Evolutionary conservation across 441 rosid species (phyloP), one percentile per base, ranked within the genome.

Genomic region (Mallotus repandus): DNA sequence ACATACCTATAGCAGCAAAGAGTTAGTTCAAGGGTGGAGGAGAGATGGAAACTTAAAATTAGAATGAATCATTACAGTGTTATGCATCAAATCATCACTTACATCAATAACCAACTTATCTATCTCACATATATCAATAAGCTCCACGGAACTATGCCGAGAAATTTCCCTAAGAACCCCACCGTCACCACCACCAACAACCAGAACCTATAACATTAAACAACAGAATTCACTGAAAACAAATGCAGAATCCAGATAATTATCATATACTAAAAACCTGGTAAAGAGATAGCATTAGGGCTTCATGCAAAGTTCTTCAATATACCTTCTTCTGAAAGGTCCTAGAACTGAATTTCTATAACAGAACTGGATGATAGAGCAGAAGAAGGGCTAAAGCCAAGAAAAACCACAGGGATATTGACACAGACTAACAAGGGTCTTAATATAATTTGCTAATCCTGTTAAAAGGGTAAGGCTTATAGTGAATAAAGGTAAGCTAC

Each of bases 111-210:
- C 99, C 97, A 96, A 88, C 77, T 82, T 78, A 86, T 96, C 99
- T 78, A 93, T 96, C 88, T 96, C 99, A 80, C 99, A 96, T 58
- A 96, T 93, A 75, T 91, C 97, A 77, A 96, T 93, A 46, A 66
- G 86, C 86, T 96, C 94, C 68, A 91, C 94, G 56, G 99, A 90
- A 69, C 85, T 84, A 68, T 93, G 99, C 66, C 94, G 94, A 81
- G 98, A 81, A 81, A 96, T 83, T 85, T 96, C 99, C 77, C 97
- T 80, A 48, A 93, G 97, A 78, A 93, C 97, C 18, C 98, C 99
- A 38, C 99, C 99, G 78, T 96, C 99, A 76, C 98, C 99, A 58
- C 99, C 99, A 71, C 99, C 99, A 83, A 96, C 98, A 84, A 93
- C 99, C 77, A 96, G 84, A 78, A 93, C 99, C 99, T 93, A 79